Evolutionary conservation across 1,139 yeast genomes (phyloP).

Genomic region (Saccharomyces pastorianus): DNA sequence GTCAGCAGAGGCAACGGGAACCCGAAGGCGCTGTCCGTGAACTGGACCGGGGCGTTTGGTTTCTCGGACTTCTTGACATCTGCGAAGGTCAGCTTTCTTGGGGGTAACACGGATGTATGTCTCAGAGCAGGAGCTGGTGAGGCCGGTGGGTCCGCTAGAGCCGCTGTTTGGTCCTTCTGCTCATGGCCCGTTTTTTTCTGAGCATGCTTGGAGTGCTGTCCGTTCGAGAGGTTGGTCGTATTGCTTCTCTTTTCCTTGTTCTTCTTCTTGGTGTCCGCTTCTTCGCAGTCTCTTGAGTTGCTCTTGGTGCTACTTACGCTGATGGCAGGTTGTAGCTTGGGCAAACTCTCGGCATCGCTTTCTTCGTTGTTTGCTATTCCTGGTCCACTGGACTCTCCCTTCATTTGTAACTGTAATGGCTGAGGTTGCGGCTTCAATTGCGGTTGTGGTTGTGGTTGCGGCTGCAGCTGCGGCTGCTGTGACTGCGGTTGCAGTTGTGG

Average conservation of each 20-base stretch:
- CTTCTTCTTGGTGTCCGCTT: background rate
- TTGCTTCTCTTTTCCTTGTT: background rate
- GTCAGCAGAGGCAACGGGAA: conserved; percentile 76
- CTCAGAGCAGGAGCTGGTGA: background rate
- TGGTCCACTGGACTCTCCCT: background rate
- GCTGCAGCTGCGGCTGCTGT: too few relatives aligned
- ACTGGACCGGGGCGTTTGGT: conserved; percentile 62
- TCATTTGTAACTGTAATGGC: background rate
- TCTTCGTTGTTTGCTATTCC: conserved; percentile 1
- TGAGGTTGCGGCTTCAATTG: too few relatives aligned
- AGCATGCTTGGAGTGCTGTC: background rate
- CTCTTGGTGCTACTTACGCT: conserved; percentile 15
- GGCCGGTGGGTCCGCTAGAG: too few relatives aligned
- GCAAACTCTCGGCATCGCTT: conserved; percentile 1
- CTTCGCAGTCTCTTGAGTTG: background rate
- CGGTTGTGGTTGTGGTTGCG: too few relatives aligned
- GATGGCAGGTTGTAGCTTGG: conserved; percentile 18
- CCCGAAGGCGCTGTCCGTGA: conserved; percentile 74
- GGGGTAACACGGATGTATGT: conserved; percentile 11
- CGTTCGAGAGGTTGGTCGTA: background rate
- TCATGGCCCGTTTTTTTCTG: background rate
- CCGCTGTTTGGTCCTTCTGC: background rate
- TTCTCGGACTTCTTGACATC: conserved; percentile 27
- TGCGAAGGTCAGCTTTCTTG: conserved; percentile 27
- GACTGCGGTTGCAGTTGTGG: too few relatives aligned